Percentiles rank a stretch among this genome's conserved stretches.
phyloP scores from a whole-genome alignment of 1,284 basidiomycete genomes.

The Xanthoconium separans region DNA sequence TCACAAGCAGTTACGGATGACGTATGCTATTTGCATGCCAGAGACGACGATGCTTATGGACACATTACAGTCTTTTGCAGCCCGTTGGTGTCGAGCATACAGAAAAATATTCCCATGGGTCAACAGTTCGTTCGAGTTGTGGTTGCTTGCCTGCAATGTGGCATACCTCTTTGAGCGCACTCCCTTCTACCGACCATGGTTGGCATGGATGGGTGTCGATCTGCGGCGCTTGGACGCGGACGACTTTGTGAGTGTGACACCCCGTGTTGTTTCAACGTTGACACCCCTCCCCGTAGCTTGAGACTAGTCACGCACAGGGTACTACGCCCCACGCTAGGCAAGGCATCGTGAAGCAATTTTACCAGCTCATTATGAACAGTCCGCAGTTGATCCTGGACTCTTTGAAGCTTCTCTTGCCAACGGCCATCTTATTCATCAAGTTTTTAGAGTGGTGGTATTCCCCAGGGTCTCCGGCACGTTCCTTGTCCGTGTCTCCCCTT shows the following conservation, averaged over 20 bases:
- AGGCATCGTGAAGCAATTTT: slow-evolving; percentile 43
- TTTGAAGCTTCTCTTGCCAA: slow-evolving; percentile 81
- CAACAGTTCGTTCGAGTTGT: slow-evolving; percentile 76
- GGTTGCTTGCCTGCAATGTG: slow-evolving; percentile 83
- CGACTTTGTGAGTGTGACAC: slow-evolving; percentile 58
- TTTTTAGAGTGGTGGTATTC: slow-evolving; percentile 99
- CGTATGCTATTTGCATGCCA: slow-evolving; percentile 35
- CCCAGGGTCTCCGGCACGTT: slow-evolving; percentile 82
- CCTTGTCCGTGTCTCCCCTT: slow-evolving; percentile 56
- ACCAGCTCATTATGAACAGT: slow-evolving; percentile 47
- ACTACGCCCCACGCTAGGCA: slow-evolving; percentile 31
- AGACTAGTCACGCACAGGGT: slow-evolving; percentile 37
- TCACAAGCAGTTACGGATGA: slow-evolving; percentile 47
- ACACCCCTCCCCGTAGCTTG: slow-evolving; percentile 39
- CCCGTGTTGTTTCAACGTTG: slow-evolving; percentile 1
- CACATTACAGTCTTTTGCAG: slow-evolving; percentile 39
- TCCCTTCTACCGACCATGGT: slow-evolving; percentile 90
- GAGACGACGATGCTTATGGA: slow-evolving; percentile 8
- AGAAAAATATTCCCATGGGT: slow-evolving; percentile 80
- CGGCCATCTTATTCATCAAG: slow-evolving; percentile 94
- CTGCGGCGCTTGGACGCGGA: slow-evolving; percentile 75
- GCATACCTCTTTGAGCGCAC: slow-evolving; percentile 90
- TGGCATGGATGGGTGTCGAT: slow-evolving; percentile 81
- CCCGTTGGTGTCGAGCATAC: slow-evolving; percentile 57
- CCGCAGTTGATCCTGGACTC: slow-evolving; percentile 72